Conservation (phyloP, 805 yeast genomes). For the Hanseniaspora taiwanica region DNA sequence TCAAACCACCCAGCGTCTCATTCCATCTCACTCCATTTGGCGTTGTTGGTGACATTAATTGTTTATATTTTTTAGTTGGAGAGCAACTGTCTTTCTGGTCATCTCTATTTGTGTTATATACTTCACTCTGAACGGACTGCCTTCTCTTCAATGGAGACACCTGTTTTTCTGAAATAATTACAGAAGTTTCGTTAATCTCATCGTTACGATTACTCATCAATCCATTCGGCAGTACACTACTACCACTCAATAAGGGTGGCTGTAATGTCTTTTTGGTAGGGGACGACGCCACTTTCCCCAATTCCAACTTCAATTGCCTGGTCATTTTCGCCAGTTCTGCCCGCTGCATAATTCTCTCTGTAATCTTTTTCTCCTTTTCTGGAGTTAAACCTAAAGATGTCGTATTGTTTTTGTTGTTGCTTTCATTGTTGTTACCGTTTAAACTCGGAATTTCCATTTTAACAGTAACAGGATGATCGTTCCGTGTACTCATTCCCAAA, state of each 20-base stretch:
- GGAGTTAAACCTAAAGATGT: too few relatives aligned
- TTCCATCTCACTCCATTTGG: not conserved
- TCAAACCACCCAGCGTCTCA: not conserved
- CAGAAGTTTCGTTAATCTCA: too few relatives aligned
- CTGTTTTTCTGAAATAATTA: conserved; percentile 7
- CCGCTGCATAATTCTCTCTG: conserved; percentile 20
- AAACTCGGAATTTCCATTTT: too few relatives aligned
- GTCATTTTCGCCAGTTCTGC: conserved; percentile 26
- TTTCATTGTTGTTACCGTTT: too few relatives aligned
- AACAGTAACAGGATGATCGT: too few relatives aligned
- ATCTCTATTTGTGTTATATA: not conserved
- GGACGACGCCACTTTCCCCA: conserved; percentile 18
- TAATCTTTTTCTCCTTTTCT: conserved; percentile 21
- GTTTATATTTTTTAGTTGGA: not conserved
- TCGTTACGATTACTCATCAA: too few relatives aligned
- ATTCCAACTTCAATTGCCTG: conserved; percentile 21
- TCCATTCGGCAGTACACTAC: too few relatives aligned
- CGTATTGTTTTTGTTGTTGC: too few relatives aligned
- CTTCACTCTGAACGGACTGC: not conserved
- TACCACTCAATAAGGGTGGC: not conserved
- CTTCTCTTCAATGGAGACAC: conserved; percentile 1
- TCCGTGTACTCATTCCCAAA: too few relatives aligned
- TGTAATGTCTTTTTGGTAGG: too few relatives aligned
- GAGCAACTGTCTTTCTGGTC: not conserved
- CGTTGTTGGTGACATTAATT: not conserved